These are phyloP conservation scores for Mycena rosella DNA, from an alignment of 768 basidiomycete genomes.

Conservation along the genomic window DNA sequence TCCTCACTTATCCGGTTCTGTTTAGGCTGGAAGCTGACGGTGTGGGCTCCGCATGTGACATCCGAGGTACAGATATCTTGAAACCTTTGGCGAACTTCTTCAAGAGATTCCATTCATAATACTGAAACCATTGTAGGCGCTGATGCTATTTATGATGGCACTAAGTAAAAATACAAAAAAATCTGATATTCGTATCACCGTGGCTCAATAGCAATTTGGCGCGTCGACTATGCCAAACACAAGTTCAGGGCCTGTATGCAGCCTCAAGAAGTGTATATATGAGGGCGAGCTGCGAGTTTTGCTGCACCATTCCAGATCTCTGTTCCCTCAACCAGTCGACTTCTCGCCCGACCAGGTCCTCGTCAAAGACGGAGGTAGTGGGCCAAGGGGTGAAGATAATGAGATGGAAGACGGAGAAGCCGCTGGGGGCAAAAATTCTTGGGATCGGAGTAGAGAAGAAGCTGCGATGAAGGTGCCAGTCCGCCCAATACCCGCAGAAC, in stretches of 20 bases:
- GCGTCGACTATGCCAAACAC: neutral
- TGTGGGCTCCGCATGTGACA: neutral
- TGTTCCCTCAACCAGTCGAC: conserved; percentile 86
- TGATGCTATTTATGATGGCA: no score
- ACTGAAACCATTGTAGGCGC: no score
- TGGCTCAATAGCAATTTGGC: no score
- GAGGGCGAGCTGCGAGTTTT: conserved; percentile 71
- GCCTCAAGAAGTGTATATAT: conserved; percentile 71
- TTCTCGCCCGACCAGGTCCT: conserved; percentile 76
- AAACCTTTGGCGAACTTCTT: neutral
- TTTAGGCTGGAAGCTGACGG: neutral
- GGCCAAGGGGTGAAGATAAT: conserved; percentile 66
- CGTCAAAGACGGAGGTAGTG: conserved; percentile 61
- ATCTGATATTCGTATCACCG: no score
- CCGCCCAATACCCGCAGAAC: conserved; percentile 90
- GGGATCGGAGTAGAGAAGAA: conserved; percentile 78
- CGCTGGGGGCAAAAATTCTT: conserved; percentile 60
- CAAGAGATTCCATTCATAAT: no score
- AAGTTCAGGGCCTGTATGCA: no score
- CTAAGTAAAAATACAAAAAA: no score
- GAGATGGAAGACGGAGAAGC: conserved; percentile 50
- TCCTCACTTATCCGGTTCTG: neutral
- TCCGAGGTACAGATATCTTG: neutral
- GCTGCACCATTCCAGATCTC: conserved; percentile 85
- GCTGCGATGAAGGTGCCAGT: conserved; percentile 90